A percentile compares a stretch with the other conserved stretches of the same genome.
Conservation (phyloP, 2,329 filamentous ascomycete genomes). For the Venturia carpophila region DNA sequence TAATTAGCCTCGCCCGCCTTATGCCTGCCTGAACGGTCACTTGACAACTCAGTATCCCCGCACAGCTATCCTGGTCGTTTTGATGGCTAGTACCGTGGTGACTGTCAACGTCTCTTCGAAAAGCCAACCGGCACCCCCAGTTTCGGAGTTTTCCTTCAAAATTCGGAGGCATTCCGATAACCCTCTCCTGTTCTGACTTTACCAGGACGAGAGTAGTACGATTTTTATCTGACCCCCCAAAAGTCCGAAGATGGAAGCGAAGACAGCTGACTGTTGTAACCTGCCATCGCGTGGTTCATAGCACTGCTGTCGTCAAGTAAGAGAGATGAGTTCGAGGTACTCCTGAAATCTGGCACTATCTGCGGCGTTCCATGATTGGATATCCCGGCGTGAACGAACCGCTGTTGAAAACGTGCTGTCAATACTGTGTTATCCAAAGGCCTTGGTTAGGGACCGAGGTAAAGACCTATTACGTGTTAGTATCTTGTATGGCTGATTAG, state of each 20-base stretch:
- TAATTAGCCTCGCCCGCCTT: not conserved
- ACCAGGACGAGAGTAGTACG: not conserved
- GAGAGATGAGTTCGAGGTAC: not conserved
- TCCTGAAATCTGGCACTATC: not conserved
- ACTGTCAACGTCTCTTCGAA: not conserved
- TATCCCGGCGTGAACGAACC: not conserved
- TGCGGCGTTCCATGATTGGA: not conserved
- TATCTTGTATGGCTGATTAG: not conserved
- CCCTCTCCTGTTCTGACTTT: not conserved
- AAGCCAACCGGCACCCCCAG: not conserved
- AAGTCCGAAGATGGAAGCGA: not conserved
- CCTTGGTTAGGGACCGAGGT: not conserved
- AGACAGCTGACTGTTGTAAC: not conserved
- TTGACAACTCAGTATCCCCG: not conserved
- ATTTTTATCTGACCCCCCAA: not conserved
- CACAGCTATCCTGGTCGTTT: not conserved
- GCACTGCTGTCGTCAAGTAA: not conserved
- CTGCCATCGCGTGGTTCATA: not conserved
- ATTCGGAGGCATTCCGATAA: not conserved
- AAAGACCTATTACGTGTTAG: not conserved
- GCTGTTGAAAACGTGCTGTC: not conserved
- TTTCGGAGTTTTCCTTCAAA: not conserved
- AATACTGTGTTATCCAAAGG: not conserved
- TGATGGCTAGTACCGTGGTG: not conserved
- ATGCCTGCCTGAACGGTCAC: not conserved